phyloP scores from a whole-genome alignment of 1,284 basidiomycete species.

The Boletellus dicymbophilus region DNA sequence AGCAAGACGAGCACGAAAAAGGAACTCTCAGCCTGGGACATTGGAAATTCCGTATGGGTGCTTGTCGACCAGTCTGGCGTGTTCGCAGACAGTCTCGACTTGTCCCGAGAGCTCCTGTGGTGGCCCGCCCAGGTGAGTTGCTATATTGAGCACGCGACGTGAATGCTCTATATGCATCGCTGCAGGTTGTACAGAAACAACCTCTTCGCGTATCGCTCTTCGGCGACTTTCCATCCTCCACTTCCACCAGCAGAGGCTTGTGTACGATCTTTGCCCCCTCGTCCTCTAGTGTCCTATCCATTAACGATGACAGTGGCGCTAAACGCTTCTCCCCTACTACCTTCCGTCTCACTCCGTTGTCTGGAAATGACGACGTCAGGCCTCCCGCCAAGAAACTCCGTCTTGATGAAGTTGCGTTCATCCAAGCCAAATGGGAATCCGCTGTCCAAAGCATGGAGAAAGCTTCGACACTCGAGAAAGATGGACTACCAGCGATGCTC shows the following conservation, averaged over 20 bases:
- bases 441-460: slow-evolving; percentile 40
- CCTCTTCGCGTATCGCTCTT: slow-evolving; percentile 34
- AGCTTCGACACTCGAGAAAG: slow-evolving; percentile 38
- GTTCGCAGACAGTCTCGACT: slow-evolving; percentile 24
- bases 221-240: slow-evolving; percentile 29
- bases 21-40: slow-evolving; percentile 19
- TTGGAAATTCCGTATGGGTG: slow-evolving; percentile 43
- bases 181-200: slow-evolving; percentile 26
- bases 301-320: slow-evolving; percentile 20
- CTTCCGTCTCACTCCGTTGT: slow-evolving; percentile 26
- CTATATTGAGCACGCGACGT: background rate
- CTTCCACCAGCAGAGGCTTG: slow-evolving; percentile 22
- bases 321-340: slow-evolving; percentile 29
- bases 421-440: slow-evolving; percentile 37
- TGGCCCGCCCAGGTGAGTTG: slow-evolving; percentile 51
- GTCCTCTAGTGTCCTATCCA: slow-evolving; percentile 13
- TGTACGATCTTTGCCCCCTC: slow-evolving; percentile 32
- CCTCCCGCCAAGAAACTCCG: slow-evolving; percentile 46
- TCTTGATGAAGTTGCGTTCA: slow-evolving; percentile 20
- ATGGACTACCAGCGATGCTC: slow-evolving; percentile 43
- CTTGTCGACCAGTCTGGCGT: slow-evolving; percentile 38
- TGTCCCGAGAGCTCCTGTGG: slow-evolving; percentile 40
- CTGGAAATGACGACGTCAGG: slow-evolving; percentile 19
- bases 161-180: slow-evolving; percentile 10
- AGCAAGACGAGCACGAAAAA: slow-evolving; percentile 2